Evolutionary conservation across 1,284 basidiomycete genomes (phyloP).

Genomic region (Pulchroboletus neoregius): DNA sequence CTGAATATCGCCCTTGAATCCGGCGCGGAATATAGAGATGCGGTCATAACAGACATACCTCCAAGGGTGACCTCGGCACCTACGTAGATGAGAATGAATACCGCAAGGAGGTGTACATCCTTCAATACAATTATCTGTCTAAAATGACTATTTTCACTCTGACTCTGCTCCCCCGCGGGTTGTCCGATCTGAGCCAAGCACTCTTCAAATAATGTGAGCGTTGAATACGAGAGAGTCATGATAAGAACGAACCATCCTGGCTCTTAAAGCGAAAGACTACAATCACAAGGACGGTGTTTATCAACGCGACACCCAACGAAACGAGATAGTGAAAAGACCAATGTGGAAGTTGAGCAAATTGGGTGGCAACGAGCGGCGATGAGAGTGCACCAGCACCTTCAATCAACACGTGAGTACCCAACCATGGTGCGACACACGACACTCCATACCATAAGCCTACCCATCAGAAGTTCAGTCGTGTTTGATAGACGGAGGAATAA

Average conservation of each 20-base stretch:
- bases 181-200: slow-evolving; percentile 35
- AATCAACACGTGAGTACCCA: neutral
- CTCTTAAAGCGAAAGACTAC: slow-evolving; percentile 51
- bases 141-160: slow-evolving; percentile 40
- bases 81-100: slow-evolving; percentile 53
- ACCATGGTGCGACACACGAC: neutral
- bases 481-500: neutral
- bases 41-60: slow-evolving; percentile 28
- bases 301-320: slow-evolving; percentile 52
- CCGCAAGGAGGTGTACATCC: slow-evolving; percentile 49
- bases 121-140: slow-evolving; percentile 46
- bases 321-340: slow-evolving; percentile 68
- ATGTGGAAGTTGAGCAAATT: slow-evolving; percentile 47
- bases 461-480: neutral
- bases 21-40: neutral
- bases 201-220: slow-evolving; percentile 21
- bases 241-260: slow-evolving; percentile 46
- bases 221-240: neutral
- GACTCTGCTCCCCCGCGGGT: slow-evolving; percentile 22
- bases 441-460: slow-evolving; percentile 34
- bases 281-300: slow-evolving; percentile 43
- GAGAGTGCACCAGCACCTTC: slow-evolving; percentile 56
- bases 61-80: slow-evolving; percentile 56
- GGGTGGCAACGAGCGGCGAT: slow-evolving; percentile 60
- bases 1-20: slow-evolving; percentile 23